phyloP scores from a whole-genome alignment of 2,329 filamentous ascomycete genomes.

The Verticillium nubilum region DNA sequence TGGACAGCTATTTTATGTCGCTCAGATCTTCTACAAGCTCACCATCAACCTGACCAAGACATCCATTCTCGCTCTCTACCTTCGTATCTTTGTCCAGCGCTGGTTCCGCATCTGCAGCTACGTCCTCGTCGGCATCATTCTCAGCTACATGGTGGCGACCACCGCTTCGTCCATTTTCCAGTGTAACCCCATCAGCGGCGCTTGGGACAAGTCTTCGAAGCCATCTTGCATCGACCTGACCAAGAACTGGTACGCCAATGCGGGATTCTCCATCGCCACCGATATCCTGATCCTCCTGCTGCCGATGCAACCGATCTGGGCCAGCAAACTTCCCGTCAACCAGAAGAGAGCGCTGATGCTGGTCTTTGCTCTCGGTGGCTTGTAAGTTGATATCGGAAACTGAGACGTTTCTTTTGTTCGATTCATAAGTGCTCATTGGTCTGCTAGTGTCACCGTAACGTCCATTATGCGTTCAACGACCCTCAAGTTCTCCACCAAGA shows the following conservation, averaged over 20 bases:
- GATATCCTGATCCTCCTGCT: slow-evolving; percentile 40
- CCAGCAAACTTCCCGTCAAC: slow-evolving; percentile 32
- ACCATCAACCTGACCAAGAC: slow-evolving; percentile 47
- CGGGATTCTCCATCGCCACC: slow-evolving; percentile 38
- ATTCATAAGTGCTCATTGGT: no score
- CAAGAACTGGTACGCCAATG: slow-evolving; percentile 44
- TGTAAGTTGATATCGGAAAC: no score
- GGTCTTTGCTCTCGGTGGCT: slow-evolving; percentile 35
- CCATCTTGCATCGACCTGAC: slow-evolving; percentile 40
- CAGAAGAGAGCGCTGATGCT: slow-evolving; percentile 35
- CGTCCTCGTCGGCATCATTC: slow-evolving; percentile 33
- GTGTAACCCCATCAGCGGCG: slow-evolving; percentile 39
- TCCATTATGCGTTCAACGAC: slow-evolving; percentile 35
- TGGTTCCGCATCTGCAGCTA: slow-evolving; percentile 40
- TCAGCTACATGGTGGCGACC: slow-evolving; percentile 39
- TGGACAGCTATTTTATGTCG: slow-evolving; percentile 41
- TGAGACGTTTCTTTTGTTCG: no score
- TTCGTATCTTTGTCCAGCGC: slow-evolving; percentile 41
- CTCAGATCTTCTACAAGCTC: slow-evolving; percentile 49
- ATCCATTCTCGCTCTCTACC: slow-evolving; percentile 47
- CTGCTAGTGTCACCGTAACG: slow-evolving; percentile 28
- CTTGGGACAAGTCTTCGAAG: slow-evolving; percentile 36
- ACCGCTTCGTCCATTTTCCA: slow-evolving; percentile 41
- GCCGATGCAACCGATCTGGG: slow-evolving; percentile 41
- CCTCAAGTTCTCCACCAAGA: slow-evolving; percentile 30